These are phyloP conservation scores for Dentipellis fragilis DNA, from an alignment of 768 basidiomycete species.

Conservation along the genomic window DNA sequence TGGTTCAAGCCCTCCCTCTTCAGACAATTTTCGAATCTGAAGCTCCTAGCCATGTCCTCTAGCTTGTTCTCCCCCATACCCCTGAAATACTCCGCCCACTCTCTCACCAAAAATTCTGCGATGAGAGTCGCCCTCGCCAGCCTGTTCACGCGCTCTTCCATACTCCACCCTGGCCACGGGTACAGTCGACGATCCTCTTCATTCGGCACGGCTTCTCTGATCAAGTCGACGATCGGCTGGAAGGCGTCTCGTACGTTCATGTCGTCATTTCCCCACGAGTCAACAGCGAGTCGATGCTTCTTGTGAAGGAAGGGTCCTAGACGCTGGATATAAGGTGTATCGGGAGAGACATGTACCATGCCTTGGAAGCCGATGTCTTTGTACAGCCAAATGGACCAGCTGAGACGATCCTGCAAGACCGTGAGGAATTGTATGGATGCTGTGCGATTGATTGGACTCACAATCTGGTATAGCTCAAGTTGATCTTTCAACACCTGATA, in stretches of 20 bases:
- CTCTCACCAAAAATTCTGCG: conserved; percentile 23
- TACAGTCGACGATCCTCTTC: conserved; percentile 18
- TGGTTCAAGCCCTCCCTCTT: conserved; percentile 19
- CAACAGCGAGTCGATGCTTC: conserved; percentile 30
- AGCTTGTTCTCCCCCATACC: conserved; percentile 26
- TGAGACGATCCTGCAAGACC: conserved; percentile 1
- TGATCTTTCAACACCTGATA: conserved; percentile 28
- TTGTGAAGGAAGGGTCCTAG: conserved; percentile 27
- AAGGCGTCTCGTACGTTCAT: conserved; percentile 17
- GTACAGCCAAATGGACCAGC: conserved; percentile 13
- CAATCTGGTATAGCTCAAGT: conserved; percentile 27
- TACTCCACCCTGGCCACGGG: conserved; percentile 25
- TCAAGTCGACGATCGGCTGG: conserved; percentile 14
- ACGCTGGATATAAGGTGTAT: conserved; percentile 30
- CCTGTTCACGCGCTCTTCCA: conserved; percentile 16
- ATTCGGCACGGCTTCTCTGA: conserved; percentile 18
- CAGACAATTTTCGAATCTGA: conserved; percentile 31
- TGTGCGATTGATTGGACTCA: conserved; percentile 1
- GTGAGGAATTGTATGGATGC: not conserved
- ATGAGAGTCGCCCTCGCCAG: conserved; percentile 25
- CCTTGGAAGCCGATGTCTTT: conserved; percentile 18
- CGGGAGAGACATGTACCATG: conserved; percentile 27
- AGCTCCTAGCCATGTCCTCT: conserved; percentile 30
- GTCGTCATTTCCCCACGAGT: conserved; percentile 29
- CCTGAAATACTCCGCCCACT: conserved; percentile 23